Evolutionary conservation across 2,329 filamentous ascomycete genomes (phyloP).

Genomic region (Penicillium sp.): DNA sequence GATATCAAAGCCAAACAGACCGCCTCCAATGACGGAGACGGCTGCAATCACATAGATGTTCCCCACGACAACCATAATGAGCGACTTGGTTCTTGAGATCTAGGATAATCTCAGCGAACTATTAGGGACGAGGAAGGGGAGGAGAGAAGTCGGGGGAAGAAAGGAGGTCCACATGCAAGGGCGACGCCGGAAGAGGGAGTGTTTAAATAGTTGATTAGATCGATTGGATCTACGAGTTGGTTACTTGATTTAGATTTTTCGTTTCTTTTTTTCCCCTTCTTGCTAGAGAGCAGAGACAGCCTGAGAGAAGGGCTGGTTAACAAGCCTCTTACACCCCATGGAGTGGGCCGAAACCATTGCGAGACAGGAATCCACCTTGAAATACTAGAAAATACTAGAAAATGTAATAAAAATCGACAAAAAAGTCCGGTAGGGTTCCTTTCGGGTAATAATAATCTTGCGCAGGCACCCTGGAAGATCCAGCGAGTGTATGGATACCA

Average conservation of each 20-base stretch:
- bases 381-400: not conserved
- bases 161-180: constrained; percentile 1
- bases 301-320: not conserved
- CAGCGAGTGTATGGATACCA: not conserved
- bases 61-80: constrained; percentile 48
- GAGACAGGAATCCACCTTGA: constrained; percentile 4
- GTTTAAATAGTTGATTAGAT: constrained; percentile 12
- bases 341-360: constrained; percentile 6
- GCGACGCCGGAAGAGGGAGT: constrained; percentile 9
- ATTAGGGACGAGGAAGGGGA: not conserved
- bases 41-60: constrained; percentile 65
- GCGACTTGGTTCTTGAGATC: constrained; percentile 3
- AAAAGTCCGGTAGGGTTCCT: constrained; percentile 11
- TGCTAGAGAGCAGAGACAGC: not conserved
- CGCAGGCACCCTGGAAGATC: constrained; percentile 15
- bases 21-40: constrained; percentile 53
- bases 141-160: not conserved
- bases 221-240: not conserved
- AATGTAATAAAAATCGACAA: not conserved
- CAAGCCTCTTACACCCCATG: constrained; percentile 5
- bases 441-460: constrained; percentile 13
- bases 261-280: not conserved
- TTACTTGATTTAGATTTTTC: not conserved
- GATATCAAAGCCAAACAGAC: constrained; percentile 45
- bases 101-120: not conserved